Conservation (phyloP, 2,329 filamentous ascomycete genomes). For the Phaeosphaeria sp. region DNA sequence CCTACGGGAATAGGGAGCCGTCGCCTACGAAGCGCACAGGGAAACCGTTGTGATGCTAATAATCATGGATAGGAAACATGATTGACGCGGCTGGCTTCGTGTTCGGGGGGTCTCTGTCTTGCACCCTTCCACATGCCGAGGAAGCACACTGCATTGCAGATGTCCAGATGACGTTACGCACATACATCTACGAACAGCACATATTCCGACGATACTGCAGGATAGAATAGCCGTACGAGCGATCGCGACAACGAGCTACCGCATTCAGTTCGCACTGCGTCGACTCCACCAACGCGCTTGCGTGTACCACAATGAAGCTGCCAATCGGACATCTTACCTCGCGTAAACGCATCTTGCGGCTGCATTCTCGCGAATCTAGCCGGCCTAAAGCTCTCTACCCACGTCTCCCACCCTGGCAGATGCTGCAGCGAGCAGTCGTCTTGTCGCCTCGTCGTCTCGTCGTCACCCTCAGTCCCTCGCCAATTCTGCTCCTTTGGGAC, state of each 20-base stretch:
- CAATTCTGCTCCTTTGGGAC: neutral
- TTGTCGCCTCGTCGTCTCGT: neutral
- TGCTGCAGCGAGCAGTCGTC: neutral
- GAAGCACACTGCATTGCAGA: neutral
- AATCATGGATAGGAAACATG: neutral
- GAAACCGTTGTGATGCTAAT: neutral
- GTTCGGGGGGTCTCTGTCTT: neutral
- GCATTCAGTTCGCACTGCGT: neutral
- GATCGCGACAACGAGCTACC: neutral
- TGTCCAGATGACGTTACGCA: neutral
- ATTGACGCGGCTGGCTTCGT: neutral
- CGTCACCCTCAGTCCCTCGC: neutral
- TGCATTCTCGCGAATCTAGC: neutral
- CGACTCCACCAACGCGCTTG: neutral
- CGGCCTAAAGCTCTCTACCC: neutral
- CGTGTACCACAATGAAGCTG: neutral
- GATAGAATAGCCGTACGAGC: neutral
- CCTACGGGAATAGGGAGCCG: neutral
- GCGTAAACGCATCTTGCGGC: neutral
- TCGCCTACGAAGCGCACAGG: neutral
- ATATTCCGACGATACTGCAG: neutral
- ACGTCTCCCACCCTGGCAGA: neutral
- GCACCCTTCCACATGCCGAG: neutral
- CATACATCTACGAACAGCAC: neutral
- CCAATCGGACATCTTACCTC: neutral